Evolutionary conservation across 2,329 filamentous ascomycete species (phyloP), one percentile per base, ranked within the genome.

Genomic region (Colletotrichum endophyticum): DNA sequence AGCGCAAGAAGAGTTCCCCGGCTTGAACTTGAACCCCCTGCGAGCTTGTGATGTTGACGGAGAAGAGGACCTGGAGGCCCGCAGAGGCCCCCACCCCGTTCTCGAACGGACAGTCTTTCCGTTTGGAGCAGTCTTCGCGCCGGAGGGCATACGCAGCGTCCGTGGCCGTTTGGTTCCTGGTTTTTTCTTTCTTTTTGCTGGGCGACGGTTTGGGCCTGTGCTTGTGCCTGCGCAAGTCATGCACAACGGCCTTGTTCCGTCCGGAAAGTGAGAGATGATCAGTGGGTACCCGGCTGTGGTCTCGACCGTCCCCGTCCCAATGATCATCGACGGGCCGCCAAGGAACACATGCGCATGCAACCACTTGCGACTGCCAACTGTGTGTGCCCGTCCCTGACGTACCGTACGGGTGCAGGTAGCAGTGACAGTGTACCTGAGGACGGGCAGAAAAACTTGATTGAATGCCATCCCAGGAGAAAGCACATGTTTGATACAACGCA

Each of bases 281-380:
- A 53, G 73, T 64, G 73, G 73, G 16, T 28, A 19, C 27, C 70
- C 39, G 63, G 64, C 34, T 72, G 53, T 34, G 70, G 70, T 69
- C 73, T 72, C 61, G 73, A 73, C 70, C 32, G 57, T 62, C 56
- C 63, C 73, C 73, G 73, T 76, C 28, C 61, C 57, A 68, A 68
- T 68, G 68, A 72, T 62, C 61, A 75, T 62, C 73, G 27, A 72
- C 72, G 68, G 72, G 68, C 72, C 72, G 73, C 53, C 68, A 67
- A 67, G 69, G 61, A 75, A 44, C 39, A 44, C 36, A 73, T 56
- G 71, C 30, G 27, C 57, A 73, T 73, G 72, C 72, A 49, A 73
- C 71, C 62, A 49, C 53, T 67, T 44, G 9, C 19, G 19, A n/a
- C 39, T 44, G 34, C 71, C 39, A 30, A 56, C 28, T 36, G 27